These are phyloP conservation scores for Diutina ranongensis DNA, from an alignment of 1,139 yeast species.

Conservation along the genomic window DNA sequence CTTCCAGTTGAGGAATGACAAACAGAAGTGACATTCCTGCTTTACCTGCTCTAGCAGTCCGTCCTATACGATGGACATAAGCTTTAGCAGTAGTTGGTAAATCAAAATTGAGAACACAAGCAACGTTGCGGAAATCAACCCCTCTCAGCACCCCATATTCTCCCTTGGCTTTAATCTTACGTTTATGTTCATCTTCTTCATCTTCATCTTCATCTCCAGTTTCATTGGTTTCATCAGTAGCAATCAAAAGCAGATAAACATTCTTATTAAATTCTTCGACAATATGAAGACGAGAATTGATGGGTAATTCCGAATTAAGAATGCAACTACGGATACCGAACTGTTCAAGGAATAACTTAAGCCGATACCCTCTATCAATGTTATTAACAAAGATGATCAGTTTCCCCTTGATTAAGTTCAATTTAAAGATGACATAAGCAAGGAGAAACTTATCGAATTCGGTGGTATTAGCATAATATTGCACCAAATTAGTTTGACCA, in stretches of 20 bases:
- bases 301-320: slow-evolving; percentile 84
- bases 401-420: slow-evolving; percentile 83
- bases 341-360: slow-evolving; percentile 85
- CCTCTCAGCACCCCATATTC: slow-evolving; percentile 97
- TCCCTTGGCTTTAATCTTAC: slow-evolving; percentile 28
- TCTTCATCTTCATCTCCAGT: slow-evolving; percentile 14
- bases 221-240: slow-evolving; percentile 82
- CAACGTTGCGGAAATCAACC: slow-evolving; percentile 90
- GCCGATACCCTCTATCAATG: slow-evolving; percentile 89
- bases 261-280: slow-evolving; percentile 92
- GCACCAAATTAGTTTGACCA: slow-evolving; percentile 47
- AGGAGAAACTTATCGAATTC: slow-evolving; percentile 90
- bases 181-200: slow-evolving; percentile 12
- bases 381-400: slow-evolving; percentile 85
- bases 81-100: slow-evolving; percentile 84
- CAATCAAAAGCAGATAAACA: slow-evolving; percentile 77
- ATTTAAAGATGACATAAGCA: slow-evolving; percentile 84
- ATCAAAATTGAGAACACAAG: slow-evolving; percentile 93
- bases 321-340: slow-evolving; percentile 88
- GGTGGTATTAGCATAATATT: slow-evolving; percentile 74
- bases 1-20: slow-evolving; percentile 72
- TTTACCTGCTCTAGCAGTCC: slow-evolving; percentile 97
- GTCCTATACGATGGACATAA: slow-evolving; percentile 89
- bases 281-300: slow-evolving; percentile 86
- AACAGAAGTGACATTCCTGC: slow-evolving; percentile 92